Percentiles rank a stretch among this genome's conserved stretches.
Conservation (phyloP, 2,329 filamentous ascomycete species). For the Pseudogymnoascus pannorum region DNA sequence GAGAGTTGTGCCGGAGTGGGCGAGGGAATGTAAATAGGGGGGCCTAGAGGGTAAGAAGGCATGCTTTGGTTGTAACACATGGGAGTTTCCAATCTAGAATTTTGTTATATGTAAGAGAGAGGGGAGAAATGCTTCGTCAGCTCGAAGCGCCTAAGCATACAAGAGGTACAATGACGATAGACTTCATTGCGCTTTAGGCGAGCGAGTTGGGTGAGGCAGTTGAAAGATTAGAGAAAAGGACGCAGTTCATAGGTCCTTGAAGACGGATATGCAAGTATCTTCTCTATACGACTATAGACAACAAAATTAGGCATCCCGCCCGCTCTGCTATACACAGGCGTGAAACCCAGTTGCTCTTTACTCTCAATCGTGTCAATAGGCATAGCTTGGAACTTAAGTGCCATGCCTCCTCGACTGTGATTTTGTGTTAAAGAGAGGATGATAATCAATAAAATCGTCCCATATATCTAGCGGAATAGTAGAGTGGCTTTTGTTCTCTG, state of each 20-base stretch:
- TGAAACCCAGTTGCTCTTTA: neutral
- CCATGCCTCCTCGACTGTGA: neutral
- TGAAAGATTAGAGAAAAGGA: neutral
- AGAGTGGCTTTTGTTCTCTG: too few species aligned
- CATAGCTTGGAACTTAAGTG: neutral
- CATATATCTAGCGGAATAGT: too few species aligned
- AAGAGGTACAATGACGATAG: neutral
- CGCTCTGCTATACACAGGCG: neutral
- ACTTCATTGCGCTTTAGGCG: neutral
- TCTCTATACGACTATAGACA: neutral
- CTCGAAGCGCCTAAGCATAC: neutral
- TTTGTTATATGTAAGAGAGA: neutral
- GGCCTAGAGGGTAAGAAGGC: slow-evolving; percentile 55
- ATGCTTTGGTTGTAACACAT: slow-evolving; percentile 38
- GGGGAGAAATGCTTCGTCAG: neutral
- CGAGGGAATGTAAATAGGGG: slow-evolving; percentile 26
- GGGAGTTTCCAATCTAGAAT: neutral
- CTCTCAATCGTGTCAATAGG: neutral
- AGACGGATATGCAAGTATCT: neutral
- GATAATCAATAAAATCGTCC: too few species aligned
- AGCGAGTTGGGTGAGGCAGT: neutral
- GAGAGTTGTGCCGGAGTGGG: slow-evolving; percentile 46
- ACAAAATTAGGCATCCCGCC: neutral
- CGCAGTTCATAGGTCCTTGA: too few species aligned
- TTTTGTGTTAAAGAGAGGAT: neutral